Conservation (phyloP, 345 rosid species). For the Anacardium occidentale region DNA sequence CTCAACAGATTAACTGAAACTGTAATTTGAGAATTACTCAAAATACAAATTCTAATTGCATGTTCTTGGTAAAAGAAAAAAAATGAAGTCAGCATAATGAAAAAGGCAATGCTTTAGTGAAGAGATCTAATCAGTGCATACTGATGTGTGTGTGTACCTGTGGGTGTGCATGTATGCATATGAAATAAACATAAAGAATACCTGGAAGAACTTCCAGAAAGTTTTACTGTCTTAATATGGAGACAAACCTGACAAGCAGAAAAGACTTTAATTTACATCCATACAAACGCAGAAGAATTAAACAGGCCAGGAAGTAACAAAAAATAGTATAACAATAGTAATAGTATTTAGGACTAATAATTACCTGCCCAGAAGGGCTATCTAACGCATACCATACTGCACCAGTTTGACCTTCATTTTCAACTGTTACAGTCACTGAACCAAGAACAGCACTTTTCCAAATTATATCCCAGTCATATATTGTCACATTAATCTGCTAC, state of each 20-base stretch:
- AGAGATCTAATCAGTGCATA: background rate
- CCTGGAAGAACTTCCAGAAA: conserved; percentile 66
- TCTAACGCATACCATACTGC: conserved; percentile 88
- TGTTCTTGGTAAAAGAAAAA: background rate
- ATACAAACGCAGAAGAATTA: conserved; percentile 14
- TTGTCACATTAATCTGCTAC: conserved; percentile 80
- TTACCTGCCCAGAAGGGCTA: conserved; percentile 93
- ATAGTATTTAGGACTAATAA: conserved; percentile 18
- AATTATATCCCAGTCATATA: conserved; percentile 99
- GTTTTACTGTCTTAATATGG: conserved; percentile 70
- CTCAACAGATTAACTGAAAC: background rate
- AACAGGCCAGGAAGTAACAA: background rate
- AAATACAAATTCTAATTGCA: background rate
- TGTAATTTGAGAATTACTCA: background rate
- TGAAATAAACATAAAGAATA: conserved; percentile 27
- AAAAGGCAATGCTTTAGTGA: too few relatives aligned
- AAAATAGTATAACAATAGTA: conserved; percentile 1
- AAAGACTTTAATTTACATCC: conserved; percentile 22
- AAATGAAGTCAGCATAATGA: background rate
- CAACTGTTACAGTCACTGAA: conserved; percentile 82
- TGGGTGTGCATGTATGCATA: background rate
- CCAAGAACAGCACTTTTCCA: conserved; percentile 99
- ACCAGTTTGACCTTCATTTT: conserved; percentile 85
- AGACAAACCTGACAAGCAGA: conserved; percentile 76
- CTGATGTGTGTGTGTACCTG: background rate